Percentiles rank a stretch among this genome's conserved stretches.
Conservation (phyloP, 768 basidiomycete species). For the Pisolithus microcarpus region DNA sequence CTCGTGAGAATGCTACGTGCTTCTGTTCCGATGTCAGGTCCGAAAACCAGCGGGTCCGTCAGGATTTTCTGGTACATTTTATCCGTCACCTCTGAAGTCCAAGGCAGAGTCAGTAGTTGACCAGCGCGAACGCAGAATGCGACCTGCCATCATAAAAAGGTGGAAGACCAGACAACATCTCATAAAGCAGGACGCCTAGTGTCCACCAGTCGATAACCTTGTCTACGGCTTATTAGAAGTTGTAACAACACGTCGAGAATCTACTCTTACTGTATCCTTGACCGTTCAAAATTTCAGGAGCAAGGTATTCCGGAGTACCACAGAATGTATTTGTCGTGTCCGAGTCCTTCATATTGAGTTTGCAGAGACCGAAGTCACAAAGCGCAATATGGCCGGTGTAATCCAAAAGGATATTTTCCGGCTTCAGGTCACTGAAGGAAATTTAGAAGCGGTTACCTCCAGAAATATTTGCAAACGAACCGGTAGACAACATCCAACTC, state of each 20-base stretch:
- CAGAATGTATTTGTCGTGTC: slow-evolving; percentile 99
- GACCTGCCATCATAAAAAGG: slow-evolving; percentile 86
- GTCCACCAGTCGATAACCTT: slow-evolving; percentile 99
- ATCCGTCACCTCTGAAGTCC: slow-evolving; percentile 86
- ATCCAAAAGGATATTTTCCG: slow-evolving; percentile 95
- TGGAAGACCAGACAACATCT: slow-evolving; percentile 93
- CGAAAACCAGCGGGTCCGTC: slow-evolving; percentile 85
- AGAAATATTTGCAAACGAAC: slow-evolving; percentile 35
- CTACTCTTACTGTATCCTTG: slow-evolving; percentile 61
- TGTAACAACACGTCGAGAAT: not conserved
- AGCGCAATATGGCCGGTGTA: slow-evolving; percentile 97
- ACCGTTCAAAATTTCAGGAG: slow-evolving; percentile 74
- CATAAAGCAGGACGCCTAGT: slow-evolving; percentile 84
- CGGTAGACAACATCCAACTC: slow-evolving; percentile 97
- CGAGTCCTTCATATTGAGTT: slow-evolving; percentile 92
- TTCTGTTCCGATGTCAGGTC: slow-evolving; percentile 76
- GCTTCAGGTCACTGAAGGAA: slow-evolving; percentile 75
- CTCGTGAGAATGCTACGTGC: slow-evolving; percentile 81
- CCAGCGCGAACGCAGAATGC: not conserved
- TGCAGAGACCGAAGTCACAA: slow-evolving; percentile 94
- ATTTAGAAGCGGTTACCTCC: slow-evolving; percentile 2
- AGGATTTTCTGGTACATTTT: slow-evolving; percentile 96
- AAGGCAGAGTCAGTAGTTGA: not conserved
- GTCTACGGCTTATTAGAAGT: slow-evolving; percentile 35
- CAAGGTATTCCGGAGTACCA: slow-evolving; percentile 93